Base-by-base conservation (phyloP, 441 rosid species). In the Gossypium gossypioides region DNA sequence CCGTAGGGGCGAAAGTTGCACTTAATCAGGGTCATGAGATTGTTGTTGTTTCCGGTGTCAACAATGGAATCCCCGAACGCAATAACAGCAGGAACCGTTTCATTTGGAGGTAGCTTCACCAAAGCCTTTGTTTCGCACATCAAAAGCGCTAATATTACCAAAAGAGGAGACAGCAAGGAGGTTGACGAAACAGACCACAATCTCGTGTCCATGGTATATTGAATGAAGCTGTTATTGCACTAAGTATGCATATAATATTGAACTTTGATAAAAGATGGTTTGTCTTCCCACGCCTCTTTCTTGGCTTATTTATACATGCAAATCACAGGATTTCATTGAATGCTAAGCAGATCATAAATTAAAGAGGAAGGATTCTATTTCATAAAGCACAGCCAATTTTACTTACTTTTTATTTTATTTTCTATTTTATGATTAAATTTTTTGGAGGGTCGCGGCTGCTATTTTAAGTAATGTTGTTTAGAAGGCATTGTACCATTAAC, bases 21-120 rank as follows among this genome's bases (percentile, higher is more conserved):
- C 80, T 52, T 84, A 65, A 81, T 6, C 56, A 83, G 16, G 6
- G 88, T 83, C 8, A 16, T 9, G n/a, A 86, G 72, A 32, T 75
- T 57, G 77, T 86, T 78, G 79, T 82, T 80, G 63, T 75, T 82
- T 27, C 87, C 82, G 15, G 85, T 76, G 60, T 86, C 89, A 10
- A 86, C 80, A 9, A 86, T 86, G 4, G 89, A 86, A 72, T 86
- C 89, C 29, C 89, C 89, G 18, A 86, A 86, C 27, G 80, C 88
- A 27, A 86, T 65, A 2, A 86, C 56, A 0, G 85, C 89, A 2
- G 88, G 85, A 64, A 84, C 42, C 10, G 82, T 85, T 3, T n/a
- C 29, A 55, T 82, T 83, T 0, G 71, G 62, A 0, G 89, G 90
- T 22, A 81, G 57, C 77, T 77, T 77, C 4, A 74, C 15, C 69